Evolutionary conservation across 148 eudicot genomes (phyloP).

Genomic region (Camellia lanceoleosa): DNA sequence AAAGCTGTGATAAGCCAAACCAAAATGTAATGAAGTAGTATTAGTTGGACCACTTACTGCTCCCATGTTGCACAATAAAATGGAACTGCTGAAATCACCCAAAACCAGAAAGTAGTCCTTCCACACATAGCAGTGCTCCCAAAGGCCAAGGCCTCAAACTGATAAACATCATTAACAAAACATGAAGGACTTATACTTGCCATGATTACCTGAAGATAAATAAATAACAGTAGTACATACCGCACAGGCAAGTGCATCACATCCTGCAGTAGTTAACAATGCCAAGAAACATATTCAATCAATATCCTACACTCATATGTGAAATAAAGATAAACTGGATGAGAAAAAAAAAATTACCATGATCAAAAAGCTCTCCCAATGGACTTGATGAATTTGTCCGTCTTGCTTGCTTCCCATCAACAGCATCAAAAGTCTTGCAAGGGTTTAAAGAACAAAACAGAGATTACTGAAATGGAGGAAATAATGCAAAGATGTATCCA

Average conservation of each 20-base stretch:
- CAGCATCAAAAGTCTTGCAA: conserved; percentile 93
- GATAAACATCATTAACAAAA: conserved; percentile 17
- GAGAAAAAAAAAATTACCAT: conserved; percentile 47
- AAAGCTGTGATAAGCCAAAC: not conserved
- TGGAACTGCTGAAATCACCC: conserved; percentile 84
- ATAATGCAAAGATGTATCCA: not conserved
- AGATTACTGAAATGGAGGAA: not conserved
- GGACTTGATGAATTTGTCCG: conserved; percentile 98
- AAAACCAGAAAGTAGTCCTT: conserved; percentile 77
- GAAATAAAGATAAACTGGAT: not conserved
- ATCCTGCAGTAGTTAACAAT: conserved; percentile 51
- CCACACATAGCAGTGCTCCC: conserved; percentile 92
- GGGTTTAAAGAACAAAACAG: conserved; percentile 9
- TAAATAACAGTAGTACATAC: conserved; percentile 42
- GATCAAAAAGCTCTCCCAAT: conserved; percentile 96
- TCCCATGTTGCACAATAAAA: conserved; percentile 98
- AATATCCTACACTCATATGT: not conserved
- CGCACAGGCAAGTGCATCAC: conserved; percentile 91
- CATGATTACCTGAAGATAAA: not conserved
- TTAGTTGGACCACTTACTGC: conserved; percentile 49
- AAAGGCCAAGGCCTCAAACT: conserved; percentile 92
- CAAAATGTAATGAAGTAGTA: conserved; percentile 16
- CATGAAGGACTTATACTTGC: not conserved
- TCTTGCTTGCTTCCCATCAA: conserved; percentile 99
- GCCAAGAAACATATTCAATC: conserved; percentile 8